Evolutionary conservation across 176 grass and related monocot genomes (phyloP), one percentile per base, ranked within the genome.

Genomic region (Panicum miliaceum): DNA sequence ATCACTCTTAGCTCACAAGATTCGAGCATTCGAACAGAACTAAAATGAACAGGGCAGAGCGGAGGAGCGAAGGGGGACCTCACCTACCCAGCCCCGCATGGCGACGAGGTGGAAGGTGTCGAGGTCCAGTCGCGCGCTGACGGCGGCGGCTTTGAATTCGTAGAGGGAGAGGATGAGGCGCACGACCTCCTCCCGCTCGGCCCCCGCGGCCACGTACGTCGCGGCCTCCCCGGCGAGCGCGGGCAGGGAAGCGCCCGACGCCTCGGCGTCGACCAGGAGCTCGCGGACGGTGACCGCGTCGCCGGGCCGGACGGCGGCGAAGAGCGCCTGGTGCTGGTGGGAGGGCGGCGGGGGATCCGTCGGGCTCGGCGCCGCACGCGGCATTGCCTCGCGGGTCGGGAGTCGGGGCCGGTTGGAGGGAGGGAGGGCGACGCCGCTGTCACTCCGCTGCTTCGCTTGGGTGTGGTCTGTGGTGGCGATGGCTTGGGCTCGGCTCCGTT

Each of bases 31-130:
- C 52, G 4, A 42, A 34, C 23, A 32, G 29, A 69, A 19, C 40
- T 26, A 16, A 47, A 43, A 25, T 7, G 62, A 75, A 79, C 34
- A 25, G 8, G 59, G 20, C 68, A 13, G 34, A 26, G 57, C 60
- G 13, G 50, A 72, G 68, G 68, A 12, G 29, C 60, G 5, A 29
- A 48, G 35, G 60, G 29, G 3, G 20, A 12, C 22, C 81, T 91
- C 77, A 98, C 92, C 89, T 16, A 81, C 76, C 84, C 89, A 88
- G 7, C 92, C 92, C 22, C 85, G 88, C 88, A 90, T 94, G 25
- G 95, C 90, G 41, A 90, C 90, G 59, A 93, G 86, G 45, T 97
- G 89, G 88, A 97, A 97, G 76, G 92, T 86, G 53, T 97, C 61
- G n/a, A 94, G 84, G 75, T 97, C 92, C 74, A 93, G 84, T 79